These are phyloP conservation scores for Escovopsis sp. DNA, from an alignment of 2,329 filamentous ascomycete species.

Conservation along the genomic window DNA sequence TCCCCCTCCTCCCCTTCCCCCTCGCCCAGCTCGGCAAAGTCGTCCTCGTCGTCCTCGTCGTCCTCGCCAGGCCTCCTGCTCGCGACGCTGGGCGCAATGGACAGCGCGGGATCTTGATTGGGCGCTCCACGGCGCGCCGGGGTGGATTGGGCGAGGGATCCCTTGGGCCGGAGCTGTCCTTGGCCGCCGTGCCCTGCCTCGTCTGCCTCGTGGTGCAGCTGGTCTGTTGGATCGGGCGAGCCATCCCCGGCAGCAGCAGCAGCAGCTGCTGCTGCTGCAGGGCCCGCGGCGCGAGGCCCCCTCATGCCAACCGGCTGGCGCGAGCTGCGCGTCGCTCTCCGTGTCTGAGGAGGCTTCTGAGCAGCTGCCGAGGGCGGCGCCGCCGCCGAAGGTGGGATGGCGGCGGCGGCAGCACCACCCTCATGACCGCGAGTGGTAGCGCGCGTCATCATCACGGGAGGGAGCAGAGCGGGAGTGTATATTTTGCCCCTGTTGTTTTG, in stretches of 20 bases:
- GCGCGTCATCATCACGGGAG: slow-evolving; percentile 9
- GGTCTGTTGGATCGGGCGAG: no score
- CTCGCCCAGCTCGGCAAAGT: no score
- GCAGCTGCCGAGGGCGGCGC: not conserved
- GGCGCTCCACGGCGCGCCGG: slow-evolving; percentile 11
- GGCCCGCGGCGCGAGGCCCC: not conserved
- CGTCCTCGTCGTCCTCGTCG: slow-evolving; percentile 9
- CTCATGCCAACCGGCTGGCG: slow-evolving; percentile 4
- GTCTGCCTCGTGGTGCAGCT: no score
- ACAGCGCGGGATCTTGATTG: slow-evolving; percentile 3
- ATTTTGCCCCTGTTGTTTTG: no score
- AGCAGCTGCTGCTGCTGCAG: not conserved
- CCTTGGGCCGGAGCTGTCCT: not conserved
- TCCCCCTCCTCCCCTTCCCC: slow-evolving; percentile 4
- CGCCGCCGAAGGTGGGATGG: not conserved
- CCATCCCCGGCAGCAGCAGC: no score
- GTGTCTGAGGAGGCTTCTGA: not conserved
- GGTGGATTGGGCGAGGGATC: slow-evolving; percentile 5
- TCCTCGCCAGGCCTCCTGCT: slow-evolving; percentile 8
- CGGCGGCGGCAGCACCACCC: slow-evolving; percentile 3
- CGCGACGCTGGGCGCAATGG: slow-evolving; percentile 5
- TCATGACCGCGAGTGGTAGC: slow-evolving; percentile 2
- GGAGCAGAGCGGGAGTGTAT: not conserved
- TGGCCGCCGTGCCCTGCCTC: no score
- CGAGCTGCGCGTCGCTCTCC: slow-evolving; percentile 8